phyloP scores from a whole-genome alignment of 352 stramenopile species.

The Phytophthora tentaculata region DNA sequence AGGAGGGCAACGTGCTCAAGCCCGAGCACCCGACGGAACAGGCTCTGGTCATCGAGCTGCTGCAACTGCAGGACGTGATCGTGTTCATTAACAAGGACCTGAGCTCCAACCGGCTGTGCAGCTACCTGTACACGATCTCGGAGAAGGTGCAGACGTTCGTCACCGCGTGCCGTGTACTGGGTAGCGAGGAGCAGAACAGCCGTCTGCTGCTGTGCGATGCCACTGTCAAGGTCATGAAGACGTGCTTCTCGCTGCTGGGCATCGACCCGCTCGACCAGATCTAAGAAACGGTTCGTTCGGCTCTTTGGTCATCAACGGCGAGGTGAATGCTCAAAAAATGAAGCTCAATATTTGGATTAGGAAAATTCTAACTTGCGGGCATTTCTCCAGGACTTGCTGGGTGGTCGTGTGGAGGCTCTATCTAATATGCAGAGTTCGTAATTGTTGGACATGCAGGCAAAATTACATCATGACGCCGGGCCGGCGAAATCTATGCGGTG shows the following conservation, averaged over 20 bases:
- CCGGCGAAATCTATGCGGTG: slow-evolving; percentile 31
- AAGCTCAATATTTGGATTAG: slow-evolving; percentile 49
- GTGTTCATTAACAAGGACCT: slow-evolving; percentile 95
- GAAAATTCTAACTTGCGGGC: slow-evolving; percentile 38
- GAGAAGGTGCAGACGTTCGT: slow-evolving; percentile 98
- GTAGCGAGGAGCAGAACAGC: slow-evolving; percentile 94
- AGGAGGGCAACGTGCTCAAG: slow-evolving; percentile 59
- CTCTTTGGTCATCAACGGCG: slow-evolving; percentile 10
- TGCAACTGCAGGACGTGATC: slow-evolving; percentile 96
- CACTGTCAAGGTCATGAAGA: slow-evolving; percentile 95
- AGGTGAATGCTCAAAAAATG: slow-evolving; percentile 29
- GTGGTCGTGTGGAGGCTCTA: slow-evolving; percentile 33
- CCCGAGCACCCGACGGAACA: slow-evolving; percentile 86
- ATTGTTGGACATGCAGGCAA: slow-evolving; percentile 42
- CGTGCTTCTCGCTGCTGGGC: slow-evolving; percentile 93
- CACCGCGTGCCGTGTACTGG: slow-evolving; percentile 97
- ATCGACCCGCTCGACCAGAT: slow-evolving; percentile 95
- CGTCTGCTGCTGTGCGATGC: slow-evolving; percentile 97
- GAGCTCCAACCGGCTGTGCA: slow-evolving; percentile 97
- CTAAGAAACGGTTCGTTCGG: slow-evolving; percentile 58
- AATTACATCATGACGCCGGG: slow-evolving; percentile 24
- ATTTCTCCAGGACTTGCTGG: slow-evolving; percentile 36
- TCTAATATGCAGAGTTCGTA: slow-evolving; percentile 28
- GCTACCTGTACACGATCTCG: slow-evolving; percentile 97
- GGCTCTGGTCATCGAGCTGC: slow-evolving; percentile 94